Conservation (phyloP, 495 filamentous ascomycete species). For the Annulohypoxylon nitens region DNA sequence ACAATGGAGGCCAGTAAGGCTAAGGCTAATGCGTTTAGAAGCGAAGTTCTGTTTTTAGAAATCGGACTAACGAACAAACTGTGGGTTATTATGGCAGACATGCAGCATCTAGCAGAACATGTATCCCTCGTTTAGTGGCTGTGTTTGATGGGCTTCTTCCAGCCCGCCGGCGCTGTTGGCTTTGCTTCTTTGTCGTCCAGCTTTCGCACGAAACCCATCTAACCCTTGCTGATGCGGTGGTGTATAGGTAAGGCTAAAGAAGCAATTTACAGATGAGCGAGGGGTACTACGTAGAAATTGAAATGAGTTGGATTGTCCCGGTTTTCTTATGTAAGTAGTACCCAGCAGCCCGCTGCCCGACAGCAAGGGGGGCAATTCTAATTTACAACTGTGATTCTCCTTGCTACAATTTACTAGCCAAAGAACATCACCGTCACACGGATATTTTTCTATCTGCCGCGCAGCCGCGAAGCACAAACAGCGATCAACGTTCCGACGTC, state of each 20-base stretch:
- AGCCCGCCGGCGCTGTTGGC: background rate
- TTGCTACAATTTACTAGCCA: background rate
- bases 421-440: background rate
- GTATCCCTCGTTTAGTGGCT: slow-evolving; percentile 22
- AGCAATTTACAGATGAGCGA: background rate
- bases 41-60: slow-evolving; percentile 40
- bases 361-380: slow-evolving; percentile 4
- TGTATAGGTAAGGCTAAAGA: background rate
- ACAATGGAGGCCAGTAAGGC: too few relatives aligned
- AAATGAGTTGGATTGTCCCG: background rate
- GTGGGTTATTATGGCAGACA: background rate
- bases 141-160: background rate
- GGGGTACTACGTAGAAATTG: background rate
- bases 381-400: background rate
- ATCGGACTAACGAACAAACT: slow-evolving; percentile 21
- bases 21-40: slow-evolving; percentile 20
- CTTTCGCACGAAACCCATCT: slow-evolving; percentile 11
- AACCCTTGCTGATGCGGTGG: slow-evolving; percentile 12
- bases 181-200: slow-evolving; percentile 9
- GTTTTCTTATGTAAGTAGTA: background rate
- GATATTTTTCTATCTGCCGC: background rate
- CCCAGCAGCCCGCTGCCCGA: slow-evolving; percentile 1
- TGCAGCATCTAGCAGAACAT: background rate
- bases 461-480: background rate
- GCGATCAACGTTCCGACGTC: slow-evolving; percentile 2